Conservation (phyloP, 2,329 filamentous ascomycete species). For the Acarospora socialis region DNA sequence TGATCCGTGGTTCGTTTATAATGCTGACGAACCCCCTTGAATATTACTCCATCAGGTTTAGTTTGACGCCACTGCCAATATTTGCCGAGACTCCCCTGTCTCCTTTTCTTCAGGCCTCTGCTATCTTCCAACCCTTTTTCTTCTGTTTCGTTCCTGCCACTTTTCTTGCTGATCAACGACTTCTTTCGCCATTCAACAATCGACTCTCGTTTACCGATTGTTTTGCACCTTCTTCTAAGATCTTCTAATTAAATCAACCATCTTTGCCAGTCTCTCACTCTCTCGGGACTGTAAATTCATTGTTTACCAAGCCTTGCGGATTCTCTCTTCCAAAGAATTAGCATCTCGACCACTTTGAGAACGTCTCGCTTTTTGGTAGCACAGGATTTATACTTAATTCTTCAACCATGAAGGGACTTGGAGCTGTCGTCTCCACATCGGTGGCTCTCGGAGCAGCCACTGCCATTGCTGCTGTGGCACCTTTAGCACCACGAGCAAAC, state of each 20-base stretch:
- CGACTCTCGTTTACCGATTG: too few relatives aligned
- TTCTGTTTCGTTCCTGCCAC: too few relatives aligned
- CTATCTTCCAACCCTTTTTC: too few relatives aligned
- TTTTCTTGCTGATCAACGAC: too few relatives aligned
- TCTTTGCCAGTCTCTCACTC: slow-evolving; percentile 3
- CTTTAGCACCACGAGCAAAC: slow-evolving; percentile 25
- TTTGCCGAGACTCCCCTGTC: too few relatives aligned
- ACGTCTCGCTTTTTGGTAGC: too few relatives aligned
- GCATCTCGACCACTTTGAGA: slow-evolving; percentile 1
- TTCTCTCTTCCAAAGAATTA: background rate
- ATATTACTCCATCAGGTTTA: too few relatives aligned
- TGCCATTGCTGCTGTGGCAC: slow-evolving; percentile 30
- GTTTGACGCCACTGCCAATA: too few relatives aligned
- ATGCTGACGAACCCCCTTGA: too few relatives aligned
- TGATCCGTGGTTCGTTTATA: too few relatives aligned
- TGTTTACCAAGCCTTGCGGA: background rate
- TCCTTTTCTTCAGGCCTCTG: too few relatives aligned
- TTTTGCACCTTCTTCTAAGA: slow-evolving; percentile 1
- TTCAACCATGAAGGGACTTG: slow-evolving; percentile 38
- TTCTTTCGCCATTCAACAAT: too few relatives aligned
- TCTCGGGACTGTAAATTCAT: background rate
- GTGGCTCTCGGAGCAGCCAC: slow-evolving; percentile 33
- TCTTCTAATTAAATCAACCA: background rate
- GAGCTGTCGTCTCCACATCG: slow-evolving; percentile 32
- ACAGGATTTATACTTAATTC: background rate